Conservation (phyloP, 2,329 filamentous ascomycete species). For the Thielaviopsis ethacetica region DNA sequence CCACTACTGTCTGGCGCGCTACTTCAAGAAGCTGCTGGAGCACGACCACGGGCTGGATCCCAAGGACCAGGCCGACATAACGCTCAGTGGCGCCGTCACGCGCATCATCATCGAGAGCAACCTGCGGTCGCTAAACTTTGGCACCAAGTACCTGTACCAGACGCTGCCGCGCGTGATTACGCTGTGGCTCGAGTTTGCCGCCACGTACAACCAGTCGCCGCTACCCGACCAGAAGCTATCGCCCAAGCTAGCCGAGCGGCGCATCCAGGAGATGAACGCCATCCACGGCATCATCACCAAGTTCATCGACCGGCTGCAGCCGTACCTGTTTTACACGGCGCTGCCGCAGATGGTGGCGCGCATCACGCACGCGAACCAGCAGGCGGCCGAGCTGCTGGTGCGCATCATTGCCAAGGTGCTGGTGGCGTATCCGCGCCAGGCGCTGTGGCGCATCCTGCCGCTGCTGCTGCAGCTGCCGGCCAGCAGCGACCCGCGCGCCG, state of each 20-base stretch:
- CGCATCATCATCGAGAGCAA: slow-evolving; percentile 92
- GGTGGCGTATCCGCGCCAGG: slow-evolving; percentile 71
- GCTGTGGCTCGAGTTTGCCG: slow-evolving; percentile 83
- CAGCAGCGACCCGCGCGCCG: no score
- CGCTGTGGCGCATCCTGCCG: slow-evolving; percentile 78
- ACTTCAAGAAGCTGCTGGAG: slow-evolving; percentile 93
- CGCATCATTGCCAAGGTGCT: slow-evolving; percentile 79
- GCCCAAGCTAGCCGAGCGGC: slow-evolving; percentile 33
- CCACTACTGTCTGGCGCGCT: slow-evolving; percentile 89
- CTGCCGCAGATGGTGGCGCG: slow-evolving; percentile 91
- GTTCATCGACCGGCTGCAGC: slow-evolving; percentile 55
- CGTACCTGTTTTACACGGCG: slow-evolving; percentile 66
- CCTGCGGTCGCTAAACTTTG: slow-evolving; percentile 67
- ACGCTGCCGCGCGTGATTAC: slow-evolving; percentile 84
- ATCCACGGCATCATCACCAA: slow-evolving; percentile 66
- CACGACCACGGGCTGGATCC: slow-evolving; percentile 64
- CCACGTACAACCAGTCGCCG: slow-evolving; percentile 48
- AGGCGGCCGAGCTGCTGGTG: slow-evolving; percentile 61
- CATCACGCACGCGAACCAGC: slow-evolving; percentile 69
- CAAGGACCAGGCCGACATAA: slow-evolving; percentile 61
- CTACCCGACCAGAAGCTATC: slow-evolving; percentile 37
- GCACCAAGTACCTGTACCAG: slow-evolving; percentile 92
- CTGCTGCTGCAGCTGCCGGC: slow-evolving; percentile 55
- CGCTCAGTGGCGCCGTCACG: slow-evolving; percentile 65
- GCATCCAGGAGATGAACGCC: slow-evolving; percentile 49